Evolutionary conservation across 352 stramenopile genomes (phyloP).

Genomic region (Globisporangium okanoganense): DNA sequence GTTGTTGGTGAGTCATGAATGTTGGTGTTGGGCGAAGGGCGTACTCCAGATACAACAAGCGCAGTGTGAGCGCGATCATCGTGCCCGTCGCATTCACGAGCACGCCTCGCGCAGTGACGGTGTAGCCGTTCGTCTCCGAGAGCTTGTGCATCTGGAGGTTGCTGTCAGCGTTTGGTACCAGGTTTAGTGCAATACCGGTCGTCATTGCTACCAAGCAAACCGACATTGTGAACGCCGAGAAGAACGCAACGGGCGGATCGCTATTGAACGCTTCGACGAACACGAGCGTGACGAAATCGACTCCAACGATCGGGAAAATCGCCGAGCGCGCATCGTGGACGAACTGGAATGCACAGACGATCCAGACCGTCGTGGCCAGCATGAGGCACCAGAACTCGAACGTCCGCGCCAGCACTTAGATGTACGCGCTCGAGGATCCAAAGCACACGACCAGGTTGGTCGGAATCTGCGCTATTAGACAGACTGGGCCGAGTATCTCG

Average conservation of each 20-base stretch:
- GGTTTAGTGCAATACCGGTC: background rate
- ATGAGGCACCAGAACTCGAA: slow-evolving; percentile 5
- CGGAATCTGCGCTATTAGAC: background rate
- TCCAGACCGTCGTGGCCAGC: background rate
- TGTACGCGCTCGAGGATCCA: background rate
- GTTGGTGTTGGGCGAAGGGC: too few relatives aligned
- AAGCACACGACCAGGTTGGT: background rate
- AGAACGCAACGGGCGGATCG: background rate
- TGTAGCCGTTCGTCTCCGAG: background rate
- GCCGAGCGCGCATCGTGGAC: background rate
- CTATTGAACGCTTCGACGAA: background rate
- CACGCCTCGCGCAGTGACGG: background rate
- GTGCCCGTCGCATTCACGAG: slow-evolving; percentile 3
- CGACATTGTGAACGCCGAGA: background rate
- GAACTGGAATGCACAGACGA: background rate
- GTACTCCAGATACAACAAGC: background rate
- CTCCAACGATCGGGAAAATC: background rate
- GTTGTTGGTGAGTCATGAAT: too few relatives aligned
- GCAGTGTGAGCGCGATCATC: slow-evolving; percentile 1
- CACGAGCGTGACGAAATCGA: slow-evolving; percentile 4
- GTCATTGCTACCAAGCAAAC: background rate
- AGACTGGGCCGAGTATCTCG: background rate
- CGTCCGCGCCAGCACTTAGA: background rate
- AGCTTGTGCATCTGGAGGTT: background rate
- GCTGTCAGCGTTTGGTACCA: background rate